Percentiles rank a stretch among this genome's conserved stretches.
Conservation (phyloP, 2,329 filamentous ascomycete species). For the Lecanosticta acicola region DNA sequence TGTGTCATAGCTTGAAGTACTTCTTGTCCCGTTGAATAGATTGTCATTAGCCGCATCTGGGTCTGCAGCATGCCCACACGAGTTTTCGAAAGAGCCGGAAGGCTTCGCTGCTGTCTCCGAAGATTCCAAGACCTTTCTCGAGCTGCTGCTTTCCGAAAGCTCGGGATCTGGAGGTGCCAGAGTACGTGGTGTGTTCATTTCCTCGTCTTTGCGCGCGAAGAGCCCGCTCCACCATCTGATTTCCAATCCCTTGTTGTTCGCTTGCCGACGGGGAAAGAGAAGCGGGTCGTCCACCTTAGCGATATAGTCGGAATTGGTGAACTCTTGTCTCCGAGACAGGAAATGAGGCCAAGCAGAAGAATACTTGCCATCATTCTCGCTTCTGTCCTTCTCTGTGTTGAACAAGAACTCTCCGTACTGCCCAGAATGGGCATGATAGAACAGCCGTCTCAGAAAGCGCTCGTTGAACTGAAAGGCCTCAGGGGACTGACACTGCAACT, state of each 20-base stretch:
- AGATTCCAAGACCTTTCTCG: too few species aligned
- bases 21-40: neutral
- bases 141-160: neutral
- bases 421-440: constrained; percentile 92
- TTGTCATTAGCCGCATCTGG: neutral
- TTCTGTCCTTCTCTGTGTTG: constrained; percentile 86
- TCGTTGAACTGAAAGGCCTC: constrained; percentile 95
- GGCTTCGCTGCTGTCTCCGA: too few species aligned
- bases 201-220: constrained; percentile 78
- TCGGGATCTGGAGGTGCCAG: constrained; percentile 11
- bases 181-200: constrained; percentile 70
- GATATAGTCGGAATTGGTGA: constrained; percentile 76
- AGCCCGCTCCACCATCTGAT: constrained; percentile 91
- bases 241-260: constrained; percentile 45
- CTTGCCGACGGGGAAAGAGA: constrained; percentile 60
- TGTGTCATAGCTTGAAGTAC: neutral
- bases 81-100: too few species aligned
- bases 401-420: constrained; percentile 96
- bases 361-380: constrained; percentile 61
- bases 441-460: constrained; percentile 76
- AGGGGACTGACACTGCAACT: constrained; percentile 78
- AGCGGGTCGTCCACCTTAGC: constrained; percentile 71
- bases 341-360: constrained; percentile 96
- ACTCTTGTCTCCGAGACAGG: constrained; percentile 70
- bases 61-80: too few species aligned